Conservation (phyloP, 2,329 filamentous ascomycete genomes). For the Hypocreales sp. region DNA sequence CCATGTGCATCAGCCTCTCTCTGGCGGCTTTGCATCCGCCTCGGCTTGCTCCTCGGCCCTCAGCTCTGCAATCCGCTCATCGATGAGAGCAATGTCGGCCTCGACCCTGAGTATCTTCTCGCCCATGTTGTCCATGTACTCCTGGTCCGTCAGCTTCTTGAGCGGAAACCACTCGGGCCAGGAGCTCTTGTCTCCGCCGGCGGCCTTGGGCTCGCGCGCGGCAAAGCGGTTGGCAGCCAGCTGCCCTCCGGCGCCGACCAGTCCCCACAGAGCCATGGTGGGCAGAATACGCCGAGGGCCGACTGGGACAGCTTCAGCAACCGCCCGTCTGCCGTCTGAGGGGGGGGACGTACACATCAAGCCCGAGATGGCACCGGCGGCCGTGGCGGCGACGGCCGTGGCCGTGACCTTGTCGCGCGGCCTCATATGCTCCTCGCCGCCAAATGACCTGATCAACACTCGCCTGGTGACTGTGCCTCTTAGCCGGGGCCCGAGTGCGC, state of each 20-base stretch:
- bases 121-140: conserved; percentile 55
- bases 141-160: conserved; percentile 51
- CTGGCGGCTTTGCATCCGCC: too few species aligned
- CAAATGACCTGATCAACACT: conserved; percentile 30
- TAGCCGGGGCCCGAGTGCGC: conserved; percentile 1
- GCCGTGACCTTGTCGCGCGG: conserved; percentile 46
- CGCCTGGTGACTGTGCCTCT: conserved; percentile 28
- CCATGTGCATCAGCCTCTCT: too few species aligned
- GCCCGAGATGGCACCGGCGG: conserved; percentile 48
- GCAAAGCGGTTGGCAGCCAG: conserved; percentile 17
- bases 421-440: conserved; percentile 35
- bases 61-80: conserved; percentile 50
- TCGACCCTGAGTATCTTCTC: conserved; percentile 60
- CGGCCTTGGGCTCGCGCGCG: conserved; percentile 9
- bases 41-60: conserved; percentile 2
- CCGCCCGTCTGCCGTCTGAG: neutral
- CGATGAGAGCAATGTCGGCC: conserved; percentile 62
- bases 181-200: conserved; percentile 24
- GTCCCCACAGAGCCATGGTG: conserved; percentile 31
- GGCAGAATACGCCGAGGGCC: conserved; percentile 37
- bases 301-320: conserved; percentile 19
- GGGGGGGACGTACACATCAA: conserved; percentile 29
- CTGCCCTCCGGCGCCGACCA: conserved; percentile 24
- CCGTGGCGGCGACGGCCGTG: conserved; percentile 54
- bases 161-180: conserved; percentile 53